A percentile compares a stretch with the other conserved stretches of the same genome.
Conservation (phyloP, 1,284 basidiomycete genomes). For the Porogramme epimiltina region DNA sequence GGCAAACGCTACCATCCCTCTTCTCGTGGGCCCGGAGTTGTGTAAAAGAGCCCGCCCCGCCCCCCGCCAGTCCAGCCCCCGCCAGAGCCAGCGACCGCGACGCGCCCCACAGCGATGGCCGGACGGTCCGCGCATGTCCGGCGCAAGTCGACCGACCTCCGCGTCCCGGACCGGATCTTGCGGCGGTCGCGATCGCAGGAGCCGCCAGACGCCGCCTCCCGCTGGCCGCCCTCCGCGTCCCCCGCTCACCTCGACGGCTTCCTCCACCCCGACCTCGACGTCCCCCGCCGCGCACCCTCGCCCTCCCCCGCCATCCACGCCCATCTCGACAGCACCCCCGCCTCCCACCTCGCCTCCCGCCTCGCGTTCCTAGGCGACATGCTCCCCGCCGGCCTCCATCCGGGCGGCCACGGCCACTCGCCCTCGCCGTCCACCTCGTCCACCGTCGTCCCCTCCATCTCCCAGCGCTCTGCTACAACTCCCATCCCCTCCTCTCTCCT, state of each 20-base stretch:
- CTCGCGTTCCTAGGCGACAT: conserved; percentile 37
- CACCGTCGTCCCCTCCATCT: conserved; percentile 5
- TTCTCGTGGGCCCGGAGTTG: too few relatives aligned
- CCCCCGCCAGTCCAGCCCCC: too few relatives aligned
- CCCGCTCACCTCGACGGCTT: conserved; percentile 7
- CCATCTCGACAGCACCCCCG: not conserved
- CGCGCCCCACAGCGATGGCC: conserved; percentile 13
- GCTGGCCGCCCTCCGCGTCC: conserved; percentile 7
- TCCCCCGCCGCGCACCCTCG: not conserved
- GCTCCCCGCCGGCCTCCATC: conserved; percentile 19
- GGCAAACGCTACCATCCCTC: too few relatives aligned
- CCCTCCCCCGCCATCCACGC: not conserved
- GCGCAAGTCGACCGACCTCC: conserved; percentile 11
- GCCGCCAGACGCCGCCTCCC: conserved; percentile 25
- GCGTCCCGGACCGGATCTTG: conserved; percentile 17
- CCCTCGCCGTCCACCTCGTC: conserved; percentile 24
- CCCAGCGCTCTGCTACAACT: conserved; percentile 21
- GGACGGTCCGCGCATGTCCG: conserved; percentile 24
- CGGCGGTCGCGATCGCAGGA: conserved; percentile 32
- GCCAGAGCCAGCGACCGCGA: not conserved
- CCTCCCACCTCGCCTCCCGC: conserved; percentile 15
- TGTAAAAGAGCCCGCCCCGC: too few relatives aligned
- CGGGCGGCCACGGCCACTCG: conserved; percentile 18
- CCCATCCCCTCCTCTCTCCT: conserved; percentile 27
- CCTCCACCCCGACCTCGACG: conserved; percentile 9